Evolutionary conservation across 2,329 filamentous ascomycete genomes (phyloP).

Genomic region (Rhynchosporium graminicola): DNA sequence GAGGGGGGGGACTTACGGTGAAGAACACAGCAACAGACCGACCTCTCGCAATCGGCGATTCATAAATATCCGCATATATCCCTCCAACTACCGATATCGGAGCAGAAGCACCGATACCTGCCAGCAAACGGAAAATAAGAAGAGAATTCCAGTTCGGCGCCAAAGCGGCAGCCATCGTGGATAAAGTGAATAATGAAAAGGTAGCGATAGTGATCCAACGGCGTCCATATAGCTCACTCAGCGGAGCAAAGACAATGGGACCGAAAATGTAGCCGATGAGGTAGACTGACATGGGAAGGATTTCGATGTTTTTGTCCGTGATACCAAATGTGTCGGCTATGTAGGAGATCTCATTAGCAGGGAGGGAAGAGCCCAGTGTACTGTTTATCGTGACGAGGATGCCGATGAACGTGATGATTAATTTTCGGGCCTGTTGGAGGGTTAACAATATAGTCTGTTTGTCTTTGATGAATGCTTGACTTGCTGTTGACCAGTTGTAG

Average conservation of each 20-base stretch:
- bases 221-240: constrained; percentile 64
- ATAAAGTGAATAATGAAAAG: constrained; percentile 51
- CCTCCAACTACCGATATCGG: constrained; percentile 62
- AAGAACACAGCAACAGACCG: constrained; percentile 62
- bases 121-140: constrained; percentile 56
- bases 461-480: background rate
- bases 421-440: constrained; percentile 5
- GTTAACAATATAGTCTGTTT: background rate
- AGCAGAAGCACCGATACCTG: constrained; percentile 54
- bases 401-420: constrained; percentile 8
- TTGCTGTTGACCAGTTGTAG: background rate
- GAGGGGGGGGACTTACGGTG: constrained; percentile 28
- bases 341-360: background rate
- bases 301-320: background rate
- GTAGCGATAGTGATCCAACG: constrained; percentile 48
- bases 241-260: constrained; percentile 60
- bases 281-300: constrained; percentile 7
- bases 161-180: constrained; percentile 57
- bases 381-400: constrained; percentile 4
- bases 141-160: constrained; percentile 54
- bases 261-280: constrained; percentile 39
- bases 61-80: constrained; percentile 65
- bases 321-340: constrained; percentile 1
- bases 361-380: constrained; percentile 9
- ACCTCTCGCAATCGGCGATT: constrained; percentile 53